Evolutionary conservation across 768 basidiomycete species (phyloP), one percentile per base, ranked within the genome.

Genomic region (Dendrothele bispora): DNA sequence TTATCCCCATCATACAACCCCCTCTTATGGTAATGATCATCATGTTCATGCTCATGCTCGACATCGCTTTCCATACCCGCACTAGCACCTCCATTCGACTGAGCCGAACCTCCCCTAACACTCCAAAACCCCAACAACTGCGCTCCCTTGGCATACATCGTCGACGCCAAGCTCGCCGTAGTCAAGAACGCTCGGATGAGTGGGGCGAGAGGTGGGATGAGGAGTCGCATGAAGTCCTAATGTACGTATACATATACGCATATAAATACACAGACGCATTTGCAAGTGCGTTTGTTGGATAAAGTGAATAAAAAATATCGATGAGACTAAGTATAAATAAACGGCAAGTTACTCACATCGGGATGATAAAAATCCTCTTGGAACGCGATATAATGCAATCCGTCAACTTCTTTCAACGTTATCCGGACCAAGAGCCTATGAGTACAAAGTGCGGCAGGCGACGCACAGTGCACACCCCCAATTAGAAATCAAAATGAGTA

Each of bases 341-440:
- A n/a, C n/a, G 3, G n/a, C n/a, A n/a, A n/a, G 15, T 14, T 17
- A 62, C 59, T 12, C 47, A 76, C 80, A 49, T 79, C 77, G 2
- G 82, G 72, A 54, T 79, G 78, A 51, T 77, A 78, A 46, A 80
- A 75, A 56, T 84, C 81, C 54, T 86, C 82, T 53, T 86, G 82
- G 43, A 66, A 60, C 1, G 64, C 54, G 39, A 87, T 84, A 39
- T 74, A 72, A 55, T 72, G 70, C 3, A 62, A 41, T 1, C 61
- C 69, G 17, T 64, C 59, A 35, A 62, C 60, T 58, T 80, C 70
- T 37, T 63, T 69, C n/a, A 87, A 71, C 2, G 68, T 75, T 36
- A 86, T 56, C 40, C 77, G 75, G 22, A 76, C 70, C 20, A 81
- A 32, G 35, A 83, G 66, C 20, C 39, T 28, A 43, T 7, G 40